phyloP scores from a whole-genome alignment of 768 basidiomycete genomes.

The Kondoa subrosea region DNA sequence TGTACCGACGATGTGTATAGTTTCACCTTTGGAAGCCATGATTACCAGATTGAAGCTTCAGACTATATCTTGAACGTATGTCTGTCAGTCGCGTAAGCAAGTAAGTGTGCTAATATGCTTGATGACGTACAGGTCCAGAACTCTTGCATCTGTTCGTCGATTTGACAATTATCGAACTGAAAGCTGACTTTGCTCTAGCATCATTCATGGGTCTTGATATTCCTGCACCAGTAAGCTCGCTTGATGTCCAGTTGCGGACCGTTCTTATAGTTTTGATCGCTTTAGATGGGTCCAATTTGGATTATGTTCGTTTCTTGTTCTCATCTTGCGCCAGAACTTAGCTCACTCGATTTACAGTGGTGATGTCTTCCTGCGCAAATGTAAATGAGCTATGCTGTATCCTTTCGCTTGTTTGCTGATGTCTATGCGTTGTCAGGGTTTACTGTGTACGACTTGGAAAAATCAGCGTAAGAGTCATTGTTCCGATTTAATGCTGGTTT shows the following conservation, averaged over 20 bases:
- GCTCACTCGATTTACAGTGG: slow-evolving; percentile 31
- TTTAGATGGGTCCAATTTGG: neutral
- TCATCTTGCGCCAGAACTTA: slow-evolving; percentile 1
- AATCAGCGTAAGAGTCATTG: no score
- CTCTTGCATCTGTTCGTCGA: slow-evolving; percentile 80
- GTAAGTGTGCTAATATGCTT: no score
- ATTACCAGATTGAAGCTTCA: slow-evolving; percentile 53
- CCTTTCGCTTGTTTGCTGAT: no score
- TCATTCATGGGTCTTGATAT: slow-evolving; percentile 87
- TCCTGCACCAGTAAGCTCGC: slow-evolving; percentile 36
- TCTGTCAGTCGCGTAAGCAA: no score
- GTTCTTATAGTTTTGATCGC: neutral
- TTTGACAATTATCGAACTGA: no score
- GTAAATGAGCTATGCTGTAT: no score
- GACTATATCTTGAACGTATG: neutral
- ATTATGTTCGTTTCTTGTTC: neutral
- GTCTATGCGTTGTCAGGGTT: neutral
- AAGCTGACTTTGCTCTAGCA: no score
- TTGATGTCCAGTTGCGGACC: neutral
- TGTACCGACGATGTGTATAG: no score
- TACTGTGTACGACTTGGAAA: no score
- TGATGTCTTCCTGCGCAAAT: slow-evolving; percentile 81
- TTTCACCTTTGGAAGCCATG: slow-evolving; percentile 46
- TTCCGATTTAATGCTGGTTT: no score
- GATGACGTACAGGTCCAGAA: slow-evolving; percentile 80